phyloP scores from a whole-genome alignment of 768 basidiomycete species.

The Macrolepiota fuliginosa region DNA sequence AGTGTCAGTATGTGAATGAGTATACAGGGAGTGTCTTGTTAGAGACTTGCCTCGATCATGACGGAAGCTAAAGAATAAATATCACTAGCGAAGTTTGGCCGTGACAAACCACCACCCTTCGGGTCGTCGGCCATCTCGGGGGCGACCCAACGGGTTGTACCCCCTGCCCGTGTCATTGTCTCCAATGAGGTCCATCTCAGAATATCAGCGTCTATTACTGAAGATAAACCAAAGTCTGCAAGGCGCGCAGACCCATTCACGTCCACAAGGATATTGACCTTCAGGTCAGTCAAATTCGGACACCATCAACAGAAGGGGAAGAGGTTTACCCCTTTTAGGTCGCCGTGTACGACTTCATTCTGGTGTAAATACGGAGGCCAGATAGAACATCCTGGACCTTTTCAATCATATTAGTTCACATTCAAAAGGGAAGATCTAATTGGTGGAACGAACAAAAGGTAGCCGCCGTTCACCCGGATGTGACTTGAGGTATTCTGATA shows the following conservation, averaged over 20 bases:
- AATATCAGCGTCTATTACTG: neutral
- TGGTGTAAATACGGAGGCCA: slow-evolving; percentile 17
- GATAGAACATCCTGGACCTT: slow-evolving; percentile 12
- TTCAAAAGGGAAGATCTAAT: no score
- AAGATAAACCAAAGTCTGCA: slow-evolving; percentile 4
- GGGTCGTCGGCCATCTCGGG: slow-evolving; percentile 9
- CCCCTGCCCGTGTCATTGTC: neutral
- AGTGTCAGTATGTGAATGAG: neutral
- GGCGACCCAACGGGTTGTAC: slow-evolving; percentile 1
- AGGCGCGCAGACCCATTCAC: neutral
- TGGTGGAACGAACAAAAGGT: neutral
- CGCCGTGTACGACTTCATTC: slow-evolving; percentile 17
- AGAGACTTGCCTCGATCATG: slow-evolving; percentile 17
- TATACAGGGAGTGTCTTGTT: neutral
- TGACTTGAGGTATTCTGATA: slow-evolving; percentile 6
- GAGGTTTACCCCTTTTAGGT: slow-evolving; percentile 19
- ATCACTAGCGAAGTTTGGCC: slow-evolving; percentile 12
- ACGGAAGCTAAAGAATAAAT: slow-evolving; percentile 19
- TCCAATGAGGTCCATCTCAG: slow-evolving; percentile 6
- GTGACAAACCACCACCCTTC: neutral
- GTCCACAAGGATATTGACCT: neutral
- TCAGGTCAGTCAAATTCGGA: neutral
- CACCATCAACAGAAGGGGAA: neutral
- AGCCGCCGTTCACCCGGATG: neutral
- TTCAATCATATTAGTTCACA: neutral